Evolutionary conservation across 768 basidiomycete genomes (phyloP), one percentile per base, ranked within the genome.

Genomic region (Trametes cinnabarina): DNA sequence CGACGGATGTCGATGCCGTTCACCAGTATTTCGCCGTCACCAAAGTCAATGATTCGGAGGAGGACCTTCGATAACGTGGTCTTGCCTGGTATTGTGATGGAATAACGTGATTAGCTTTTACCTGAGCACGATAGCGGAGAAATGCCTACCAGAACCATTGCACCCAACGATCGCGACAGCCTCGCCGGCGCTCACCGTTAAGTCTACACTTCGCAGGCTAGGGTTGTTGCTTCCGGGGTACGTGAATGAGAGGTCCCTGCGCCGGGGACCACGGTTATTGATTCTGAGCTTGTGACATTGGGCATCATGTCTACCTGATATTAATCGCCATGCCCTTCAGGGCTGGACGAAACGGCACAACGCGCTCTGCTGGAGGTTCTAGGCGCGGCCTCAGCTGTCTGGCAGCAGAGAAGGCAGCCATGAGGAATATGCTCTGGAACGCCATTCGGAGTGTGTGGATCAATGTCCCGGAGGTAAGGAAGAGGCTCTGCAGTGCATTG

Each of bases 361-460:
- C 66, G 47, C 84, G 79, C 48, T 84, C 81, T 25, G 80, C 74
- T 50, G 72, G 72, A 30, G 90, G 90, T 60, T 87, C 82, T 37
- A 93, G 70, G 62, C 79, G 79, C 25, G 88, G 88, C 62, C 83
- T 81, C 60, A 92, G 72, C 62, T 81, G 79, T 77, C 84, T 85
- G 47, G 88, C 86, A 43, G 90, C 90, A 65, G 83, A 85, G 68
- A 92, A 94, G 7, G 92, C 91, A 47, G 87, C 88, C 84, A 94
- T 87, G 58, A 92, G 76, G 74, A 95, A 94, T 48, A 94, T 80
- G 30, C 85, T 83, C 70, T 95, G 92, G 65, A 88, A 92, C n/a
- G 85, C 84, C 84, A 87, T 85, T 56, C 82, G 83, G 23, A 79
- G 69, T 4, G 85, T 88, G 40, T 82, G 81, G 28, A 86, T 68